Evolutionary conservation across 2,329 filamentous ascomycete species (phyloP).

Genomic region (Stemphylium vesicarium): DNA sequence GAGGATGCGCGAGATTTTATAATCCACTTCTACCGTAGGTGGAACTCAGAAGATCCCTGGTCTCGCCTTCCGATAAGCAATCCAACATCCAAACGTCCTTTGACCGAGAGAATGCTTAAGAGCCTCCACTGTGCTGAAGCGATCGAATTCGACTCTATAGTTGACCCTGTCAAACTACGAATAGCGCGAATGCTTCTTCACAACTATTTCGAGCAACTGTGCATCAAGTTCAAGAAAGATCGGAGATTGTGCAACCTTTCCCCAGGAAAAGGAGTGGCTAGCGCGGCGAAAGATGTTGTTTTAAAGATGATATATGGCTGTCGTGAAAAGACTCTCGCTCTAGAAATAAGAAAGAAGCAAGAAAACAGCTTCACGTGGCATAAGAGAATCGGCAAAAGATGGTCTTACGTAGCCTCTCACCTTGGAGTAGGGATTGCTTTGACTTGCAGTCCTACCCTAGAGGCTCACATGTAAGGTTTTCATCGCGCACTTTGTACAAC

Average conservation of each 20-base stretch:
- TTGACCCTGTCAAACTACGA: background rate
- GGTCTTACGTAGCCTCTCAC: conserved; percentile 6
- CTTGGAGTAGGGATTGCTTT: conserved; percentile 4
- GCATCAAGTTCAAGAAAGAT: conserved; percentile 1
- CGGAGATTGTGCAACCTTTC: background rate
- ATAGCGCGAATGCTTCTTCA: too few species aligned
- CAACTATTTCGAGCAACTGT: background rate
- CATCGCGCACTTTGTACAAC: background rate
- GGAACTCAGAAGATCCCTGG: conserved; percentile 8
- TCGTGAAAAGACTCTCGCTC: background rate
- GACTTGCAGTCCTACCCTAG: conserved; percentile 8
- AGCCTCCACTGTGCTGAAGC: conserved; percentile 3
- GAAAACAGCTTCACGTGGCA: conserved; percentile 4
- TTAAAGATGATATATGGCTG: conserved; percentile 11
- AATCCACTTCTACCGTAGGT: conserved; percentile 6
- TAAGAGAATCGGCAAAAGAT: conserved; percentile 10
- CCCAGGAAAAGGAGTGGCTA: background rate
- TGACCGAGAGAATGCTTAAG: conserved; percentile 9
- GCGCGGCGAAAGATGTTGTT: background rate
- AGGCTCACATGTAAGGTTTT: background rate
- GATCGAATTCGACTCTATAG: background rate
- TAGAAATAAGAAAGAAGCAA: background rate
- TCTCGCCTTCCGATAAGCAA: conserved; percentile 4
- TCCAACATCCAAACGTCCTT: background rate
- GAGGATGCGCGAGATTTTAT: conserved; percentile 5